These are phyloP conservation scores for Volutella citrinella DNA, from an alignment of 2,329 filamentous ascomycete genomes.

Conservation along the genomic window DNA sequence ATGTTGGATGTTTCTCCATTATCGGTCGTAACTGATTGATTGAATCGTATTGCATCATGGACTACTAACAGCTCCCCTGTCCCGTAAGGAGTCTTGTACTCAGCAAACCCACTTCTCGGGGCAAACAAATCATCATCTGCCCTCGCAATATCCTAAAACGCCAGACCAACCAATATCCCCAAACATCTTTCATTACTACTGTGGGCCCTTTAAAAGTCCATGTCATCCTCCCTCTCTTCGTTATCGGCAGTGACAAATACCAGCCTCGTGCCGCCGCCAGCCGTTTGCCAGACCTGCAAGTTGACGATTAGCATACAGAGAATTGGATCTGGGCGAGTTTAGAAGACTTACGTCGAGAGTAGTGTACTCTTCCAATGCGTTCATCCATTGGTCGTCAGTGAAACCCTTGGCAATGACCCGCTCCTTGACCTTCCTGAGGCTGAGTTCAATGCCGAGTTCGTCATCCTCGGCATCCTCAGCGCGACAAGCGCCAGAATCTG, in stretches of 20 bases:
- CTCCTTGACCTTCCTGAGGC: constrained; percentile 84
- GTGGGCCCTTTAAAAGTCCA: constrained; percentile 38
- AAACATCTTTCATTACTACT: no score
- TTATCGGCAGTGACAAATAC: constrained; percentile 65
- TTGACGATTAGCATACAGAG: no score
- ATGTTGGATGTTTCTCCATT: neutral
- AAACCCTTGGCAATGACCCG: constrained; percentile 94
- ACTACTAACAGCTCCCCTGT: no score
- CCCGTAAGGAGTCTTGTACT: no score
- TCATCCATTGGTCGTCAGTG: constrained; percentile 87
- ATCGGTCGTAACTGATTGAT: neutral
- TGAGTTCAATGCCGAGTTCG: constrained; percentile 64
- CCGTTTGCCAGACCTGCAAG: constrained; percentile 74
- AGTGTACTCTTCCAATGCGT: constrained; percentile 85
- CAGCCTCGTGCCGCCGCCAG: constrained; percentile 66
- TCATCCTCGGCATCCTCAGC: constrained; percentile 62
- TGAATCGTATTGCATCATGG: constrained; percentile 10
- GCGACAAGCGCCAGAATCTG: constrained; percentile 81
- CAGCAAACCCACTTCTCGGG: no score
- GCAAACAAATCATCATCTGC: constrained; percentile 17
- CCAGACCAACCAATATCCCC: constrained; percentile 24
- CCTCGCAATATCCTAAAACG: constrained; percentile 29
- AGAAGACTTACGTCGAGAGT: constrained; percentile 86
- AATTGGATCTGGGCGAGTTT: no score
- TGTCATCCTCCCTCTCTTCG: constrained; percentile 45